phyloP scores from a whole-genome alignment of 2,329 filamentous ascomycete species.

The Allantophomopsis lycopodina region DNA sequence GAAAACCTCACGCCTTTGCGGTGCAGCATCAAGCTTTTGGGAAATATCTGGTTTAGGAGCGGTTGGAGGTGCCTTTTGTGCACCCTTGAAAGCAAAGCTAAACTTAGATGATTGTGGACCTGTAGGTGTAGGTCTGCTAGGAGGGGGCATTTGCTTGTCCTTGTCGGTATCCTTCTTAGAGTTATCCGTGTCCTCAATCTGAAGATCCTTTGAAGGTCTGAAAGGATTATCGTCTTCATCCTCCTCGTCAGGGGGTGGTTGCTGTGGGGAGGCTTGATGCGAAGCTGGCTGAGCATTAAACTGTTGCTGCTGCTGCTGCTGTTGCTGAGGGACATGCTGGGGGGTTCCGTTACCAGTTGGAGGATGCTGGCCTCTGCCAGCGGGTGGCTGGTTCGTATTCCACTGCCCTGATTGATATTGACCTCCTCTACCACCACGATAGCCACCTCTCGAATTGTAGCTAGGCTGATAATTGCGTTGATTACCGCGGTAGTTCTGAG shows the following conservation, averaged over 20 bases:
- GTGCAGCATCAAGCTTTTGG: constrained; percentile 48
- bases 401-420: constrained; percentile 60
- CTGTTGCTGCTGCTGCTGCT: constrained; percentile 16
- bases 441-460: constrained; percentile 29
- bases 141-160: constrained; percentile 37
- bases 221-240: constrained; percentile 47
- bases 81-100: constrained; percentile 83
- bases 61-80: constrained; percentile 41
- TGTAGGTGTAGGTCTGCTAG: constrained; percentile 32
- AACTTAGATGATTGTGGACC: constrained; percentile 51
- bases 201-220: constrained; percentile 48
- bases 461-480: constrained; percentile 48
- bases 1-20: constrained; percentile 11
- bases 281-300: constrained; percentile 10
- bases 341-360: constrained; percentile 22
- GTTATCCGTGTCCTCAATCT: constrained; percentile 42
- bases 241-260: constrained; percentile 18
- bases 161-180: constrained; percentile 31
- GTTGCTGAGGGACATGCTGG: constrained; percentile 17
- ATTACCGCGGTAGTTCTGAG: constrained; percentile 22
- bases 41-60: constrained; percentile 51
- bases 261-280: constrained; percentile 14
- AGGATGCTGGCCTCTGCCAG: constrained; percentile 29
- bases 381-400: constrained; percentile 35
- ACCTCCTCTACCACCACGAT: constrained; percentile 38